These are phyloP conservation scores for Penicillium argentinense DNA, from an alignment of 495 filamentous ascomycete genomes.

Conservation along the genomic window DNA sequence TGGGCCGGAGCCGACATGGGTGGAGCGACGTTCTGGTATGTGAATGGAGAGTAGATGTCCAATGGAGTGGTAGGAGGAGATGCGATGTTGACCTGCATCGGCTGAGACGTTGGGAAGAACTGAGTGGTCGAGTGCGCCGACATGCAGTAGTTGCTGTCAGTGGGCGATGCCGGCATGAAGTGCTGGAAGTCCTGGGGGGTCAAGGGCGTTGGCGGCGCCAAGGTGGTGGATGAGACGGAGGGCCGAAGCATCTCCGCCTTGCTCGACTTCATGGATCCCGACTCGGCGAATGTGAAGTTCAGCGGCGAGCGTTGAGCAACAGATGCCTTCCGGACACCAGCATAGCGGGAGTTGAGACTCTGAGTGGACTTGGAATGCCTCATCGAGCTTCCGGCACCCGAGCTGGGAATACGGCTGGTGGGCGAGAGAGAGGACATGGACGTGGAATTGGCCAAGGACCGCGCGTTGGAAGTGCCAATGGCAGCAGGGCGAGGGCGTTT, in stretches of 20 bases:
- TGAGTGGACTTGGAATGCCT: slow-evolving; percentile 57
- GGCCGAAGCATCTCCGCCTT: slow-evolving; percentile 44
- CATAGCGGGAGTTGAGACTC: slow-evolving; percentile 48
- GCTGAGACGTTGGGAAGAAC: slow-evolving; percentile 43
- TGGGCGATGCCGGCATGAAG: slow-evolving; percentile 40
- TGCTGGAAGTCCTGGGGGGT: slow-evolving; percentile 47
- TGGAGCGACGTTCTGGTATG: slow-evolving; percentile 38
- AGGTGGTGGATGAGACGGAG: slow-evolving; percentile 36
- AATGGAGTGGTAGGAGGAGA: slow-evolving; percentile 49
- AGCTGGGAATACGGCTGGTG: slow-evolving; percentile 36
- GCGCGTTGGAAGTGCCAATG: slow-evolving; percentile 45
- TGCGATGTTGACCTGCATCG: slow-evolving; percentile 47
- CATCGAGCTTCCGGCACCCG: slow-evolving; percentile 38
- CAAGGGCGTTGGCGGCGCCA: slow-evolving; percentile 50
- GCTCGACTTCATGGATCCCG: slow-evolving; percentile 38
- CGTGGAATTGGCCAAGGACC: slow-evolving; percentile 37
- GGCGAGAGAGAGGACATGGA: slow-evolving; percentile 45
- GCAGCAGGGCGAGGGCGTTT: slow-evolving; percentile 55
- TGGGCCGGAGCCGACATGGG: slow-evolving; percentile 50
- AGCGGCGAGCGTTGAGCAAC: slow-evolving; percentile 53
- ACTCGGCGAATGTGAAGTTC: slow-evolving; percentile 50
- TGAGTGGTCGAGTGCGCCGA: slow-evolving; percentile 39
- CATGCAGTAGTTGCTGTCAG: slow-evolving; percentile 40
- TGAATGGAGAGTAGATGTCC: slow-evolving; percentile 40
- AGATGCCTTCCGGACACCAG: slow-evolving; percentile 52